A percentile compares a stretch with the other conserved stretches of the same genome.
These are phyloP conservation scores for Colletotrichum theobromicola DNA, from an alignment of 2,329 filamentous ascomycete species.

Conservation along the genomic window DNA sequence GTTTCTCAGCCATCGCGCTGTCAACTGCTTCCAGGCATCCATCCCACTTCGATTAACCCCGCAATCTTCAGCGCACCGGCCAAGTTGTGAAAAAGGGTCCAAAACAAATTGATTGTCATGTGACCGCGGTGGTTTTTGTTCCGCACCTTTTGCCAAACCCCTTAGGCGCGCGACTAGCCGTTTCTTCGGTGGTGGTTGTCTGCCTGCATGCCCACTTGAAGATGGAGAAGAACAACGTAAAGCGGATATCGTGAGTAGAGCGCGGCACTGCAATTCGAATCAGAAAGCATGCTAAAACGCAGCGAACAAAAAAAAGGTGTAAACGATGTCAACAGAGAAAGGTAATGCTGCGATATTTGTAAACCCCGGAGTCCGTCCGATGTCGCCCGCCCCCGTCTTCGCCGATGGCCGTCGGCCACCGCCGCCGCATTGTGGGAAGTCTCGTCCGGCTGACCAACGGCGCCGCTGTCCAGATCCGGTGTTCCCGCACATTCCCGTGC, in stretches of 20 bases:
- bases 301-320: neutral
- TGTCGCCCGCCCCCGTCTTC: neutral
- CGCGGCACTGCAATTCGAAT: accelerated
- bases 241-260: conserved; percentile 7
- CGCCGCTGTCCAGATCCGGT: conserved; percentile 18
- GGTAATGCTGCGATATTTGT: neutral
- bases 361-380: neutral
- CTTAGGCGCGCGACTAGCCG: neutral
- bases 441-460: neutral
- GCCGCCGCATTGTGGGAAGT: neutral
- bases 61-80: neutral
- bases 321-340: conserved; percentile 17
- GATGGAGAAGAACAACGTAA: conserved; percentile 6
- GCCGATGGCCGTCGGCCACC: neutral
- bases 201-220: neutral
- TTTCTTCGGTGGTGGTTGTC: neutral
- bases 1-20: neutral
- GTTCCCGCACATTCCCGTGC: conserved; percentile 23
- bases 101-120: neutral
- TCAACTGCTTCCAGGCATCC: neutral
- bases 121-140: neutral
- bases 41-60: neutral
- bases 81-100: neutral
- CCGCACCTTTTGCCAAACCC: neutral
- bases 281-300: neutral